Evolutionary conservation across 2,329 filamentous ascomycete genomes (phyloP).

Genomic region (Epicoccum nigrum): DNA sequence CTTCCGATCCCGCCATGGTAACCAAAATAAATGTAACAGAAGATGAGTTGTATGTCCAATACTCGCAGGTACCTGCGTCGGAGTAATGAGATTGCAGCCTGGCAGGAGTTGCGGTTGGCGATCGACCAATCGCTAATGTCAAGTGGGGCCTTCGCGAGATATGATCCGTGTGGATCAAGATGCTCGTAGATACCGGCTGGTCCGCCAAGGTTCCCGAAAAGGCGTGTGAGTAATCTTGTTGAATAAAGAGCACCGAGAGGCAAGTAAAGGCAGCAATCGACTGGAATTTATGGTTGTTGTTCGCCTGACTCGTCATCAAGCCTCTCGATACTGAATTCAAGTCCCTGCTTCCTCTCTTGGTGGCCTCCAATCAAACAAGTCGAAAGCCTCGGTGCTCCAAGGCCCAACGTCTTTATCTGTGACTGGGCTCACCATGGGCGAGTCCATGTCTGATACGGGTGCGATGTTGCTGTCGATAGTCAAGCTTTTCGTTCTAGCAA

Average conservation of each 20-base stretch:
- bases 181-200: no score
- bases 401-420: slow-evolving; percentile 63
- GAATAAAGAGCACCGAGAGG: no score
- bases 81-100: not conserved
- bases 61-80: no score
- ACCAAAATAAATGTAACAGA: no score
- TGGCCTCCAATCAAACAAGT: slow-evolving; percentile 68
- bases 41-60: no score
- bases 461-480: slow-evolving; percentile 26
- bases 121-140: not conserved
- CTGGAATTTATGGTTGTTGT: not conserved
- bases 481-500: slow-evolving; percentile 38
- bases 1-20: no score
- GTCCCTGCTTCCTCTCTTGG: slow-evolving; percentile 20
- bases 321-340: not conserved
- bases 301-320: not conserved
- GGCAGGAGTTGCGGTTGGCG: not conserved
- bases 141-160: not conserved
- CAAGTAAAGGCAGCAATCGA: not conserved
- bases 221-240: no score
- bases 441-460: slow-evolving; percentile 22
- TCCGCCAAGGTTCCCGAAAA: no score
- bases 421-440: slow-evolving; percentile 45
- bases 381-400: slow-evolving; percentile 72
- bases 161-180: not conserved